A percentile compares a stretch with the other conserved stretches of the same genome.
These are phyloP conservation scores for Spongispora temasekensis DNA, from an alignment of 1,284 basidiomycete species.

Conservation along the genomic window DNA sequence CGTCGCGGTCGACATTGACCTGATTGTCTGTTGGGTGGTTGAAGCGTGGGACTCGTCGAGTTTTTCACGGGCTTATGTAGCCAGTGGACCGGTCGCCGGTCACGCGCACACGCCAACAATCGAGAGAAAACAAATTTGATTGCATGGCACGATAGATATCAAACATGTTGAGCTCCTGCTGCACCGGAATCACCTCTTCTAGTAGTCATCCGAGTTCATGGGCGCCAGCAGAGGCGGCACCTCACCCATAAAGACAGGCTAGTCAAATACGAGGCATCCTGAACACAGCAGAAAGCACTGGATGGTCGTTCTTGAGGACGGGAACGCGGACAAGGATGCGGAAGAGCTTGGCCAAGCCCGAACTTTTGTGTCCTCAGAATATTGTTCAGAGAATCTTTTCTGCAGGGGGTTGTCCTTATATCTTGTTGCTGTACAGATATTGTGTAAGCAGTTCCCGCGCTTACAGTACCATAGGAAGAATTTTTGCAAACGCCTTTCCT, in stretches of 20 bases:
- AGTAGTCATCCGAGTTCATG: conserved; percentile 32
- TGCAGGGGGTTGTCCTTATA: neutral
- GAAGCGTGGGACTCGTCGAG: neutral
- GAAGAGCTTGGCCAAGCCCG: conserved; percentile 75
- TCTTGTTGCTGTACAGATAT: conserved; percentile 12
- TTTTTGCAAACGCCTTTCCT: too few relatives aligned
- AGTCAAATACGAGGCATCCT: conserved; percentile 44
- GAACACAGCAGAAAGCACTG: conserved; percentile 35
- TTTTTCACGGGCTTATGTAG: too few relatives aligned
- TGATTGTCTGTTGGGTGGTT: conserved; percentile 22
- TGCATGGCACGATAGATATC: too few relatives aligned
- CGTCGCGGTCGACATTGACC: conserved; percentile 31
- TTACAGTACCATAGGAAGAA: neutral
- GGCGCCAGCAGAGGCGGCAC: conserved; percentile 53
- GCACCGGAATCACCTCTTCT: conserved; percentile 28
- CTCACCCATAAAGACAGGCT: conserved; percentile 46
- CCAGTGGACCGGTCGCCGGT: too few relatives aligned
- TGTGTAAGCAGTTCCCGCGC: conserved; percentile 31
- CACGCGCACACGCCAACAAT: too few relatives aligned
- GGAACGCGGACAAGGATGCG: conserved; percentile 88
- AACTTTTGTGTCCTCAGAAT: conserved; percentile 84
- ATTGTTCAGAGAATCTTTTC: conserved; percentile 48
- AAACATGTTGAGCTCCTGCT: conserved; percentile 28
- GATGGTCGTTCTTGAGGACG: conserved; percentile 71
- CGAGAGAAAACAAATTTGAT: too few relatives aligned